Evolutionary conservation across 768 basidiomycete species (phyloP), one percentile per base, ranked within the genome.

Genomic region (Tylopilus vinaceipallidus): DNA sequence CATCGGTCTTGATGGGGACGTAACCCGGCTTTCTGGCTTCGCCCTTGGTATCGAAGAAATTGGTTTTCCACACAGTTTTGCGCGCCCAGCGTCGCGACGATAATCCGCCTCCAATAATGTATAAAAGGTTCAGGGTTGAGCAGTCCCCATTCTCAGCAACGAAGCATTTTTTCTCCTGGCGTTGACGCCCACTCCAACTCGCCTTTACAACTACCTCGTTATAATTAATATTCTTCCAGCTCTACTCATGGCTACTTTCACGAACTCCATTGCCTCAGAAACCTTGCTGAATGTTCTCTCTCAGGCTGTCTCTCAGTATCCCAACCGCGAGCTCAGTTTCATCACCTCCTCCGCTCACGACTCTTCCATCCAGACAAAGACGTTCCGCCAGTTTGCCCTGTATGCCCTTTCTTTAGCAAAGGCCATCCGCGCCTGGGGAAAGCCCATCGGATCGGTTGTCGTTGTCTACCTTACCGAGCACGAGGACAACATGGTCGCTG

Each of bases 321-420:
- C 62, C 22, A 45, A 40, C 2, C 63, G 57, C 39, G 50, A 62
- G 27, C 41, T 63, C n/a, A 52, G 49, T 24, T 63, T 65, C 40
- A 51, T 63, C 38, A 53, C 57, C 0, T 61, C 62, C 6, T 62
- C 57, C 3, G 57, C 60, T 26, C 63, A 57, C 17, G 62, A 63
- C 47, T 56, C 60, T 0, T 55, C 62, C 11, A 53, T 62, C 17
- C 54, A 43, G 26, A 32, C 32, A 13, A 32, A 32, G 14, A 32
- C 32, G 6, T 32, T 32, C 4, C 12, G 32, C 32, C 14, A 10
- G 7, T 32, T 45, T 12, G 12, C 6, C 27, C 27, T 6, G 27
- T 6, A 12, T 12, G 27, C 12, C 6, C 27, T 6, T 12, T 6
- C 6, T 6, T 12, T 29, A 6, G 27, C 27, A 6, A 6, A 12